Evolutionary conservation across 2,329 filamentous ascomycete species (phyloP).

Genomic region (Pleomassaria siparia): DNA sequence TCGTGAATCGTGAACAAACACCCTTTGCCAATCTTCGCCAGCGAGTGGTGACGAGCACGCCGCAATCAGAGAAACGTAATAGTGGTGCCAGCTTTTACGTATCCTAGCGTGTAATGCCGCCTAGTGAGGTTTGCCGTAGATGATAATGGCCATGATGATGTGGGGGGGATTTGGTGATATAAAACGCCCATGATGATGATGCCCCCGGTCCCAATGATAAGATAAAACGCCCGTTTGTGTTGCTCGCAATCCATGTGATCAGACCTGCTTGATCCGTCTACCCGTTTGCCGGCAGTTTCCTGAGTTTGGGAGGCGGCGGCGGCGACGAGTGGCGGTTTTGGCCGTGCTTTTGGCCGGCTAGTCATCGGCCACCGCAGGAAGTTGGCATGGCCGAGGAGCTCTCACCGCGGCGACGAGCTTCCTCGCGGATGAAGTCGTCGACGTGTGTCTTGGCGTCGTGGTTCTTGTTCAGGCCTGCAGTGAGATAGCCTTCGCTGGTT

Average conservation of each 20-base stretch:
- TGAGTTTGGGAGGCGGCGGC: no score
- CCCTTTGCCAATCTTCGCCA: slow-evolving; percentile 4
- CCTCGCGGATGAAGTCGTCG: slow-evolving; percentile 51
- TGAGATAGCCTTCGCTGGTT: slow-evolving; percentile 47
- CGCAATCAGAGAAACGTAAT: background rate
- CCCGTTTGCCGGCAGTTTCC: slow-evolving; percentile 1
- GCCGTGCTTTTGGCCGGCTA: slow-evolving; percentile 15
- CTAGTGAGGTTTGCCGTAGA: background rate
- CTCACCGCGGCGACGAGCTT: slow-evolving; percentile 43
- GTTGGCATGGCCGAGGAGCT: slow-evolving; percentile 32
- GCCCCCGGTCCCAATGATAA: slow-evolving; percentile 18
- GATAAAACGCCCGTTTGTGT: slow-evolving; percentile 13
- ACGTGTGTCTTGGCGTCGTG: slow-evolving; percentile 45
- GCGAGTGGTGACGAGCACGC: background rate
- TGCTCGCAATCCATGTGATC: slow-evolving; percentile 9
- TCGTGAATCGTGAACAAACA: no score
- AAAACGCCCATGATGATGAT: slow-evolving; percentile 37
- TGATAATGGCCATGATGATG: no score
- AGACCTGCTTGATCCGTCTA: slow-evolving; percentile 5
- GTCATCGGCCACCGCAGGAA: slow-evolving; percentile 37
- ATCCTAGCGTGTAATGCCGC: background rate
- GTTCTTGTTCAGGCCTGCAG: slow-evolving; percentile 45
- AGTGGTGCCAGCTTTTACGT: background rate
- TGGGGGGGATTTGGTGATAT: slow-evolving; percentile 18
- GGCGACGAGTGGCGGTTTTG: slow-evolving; percentile 7